phyloP scores from a whole-genome alignment of 1,139 yeast species.

The Pneumocystis canis region DNA sequence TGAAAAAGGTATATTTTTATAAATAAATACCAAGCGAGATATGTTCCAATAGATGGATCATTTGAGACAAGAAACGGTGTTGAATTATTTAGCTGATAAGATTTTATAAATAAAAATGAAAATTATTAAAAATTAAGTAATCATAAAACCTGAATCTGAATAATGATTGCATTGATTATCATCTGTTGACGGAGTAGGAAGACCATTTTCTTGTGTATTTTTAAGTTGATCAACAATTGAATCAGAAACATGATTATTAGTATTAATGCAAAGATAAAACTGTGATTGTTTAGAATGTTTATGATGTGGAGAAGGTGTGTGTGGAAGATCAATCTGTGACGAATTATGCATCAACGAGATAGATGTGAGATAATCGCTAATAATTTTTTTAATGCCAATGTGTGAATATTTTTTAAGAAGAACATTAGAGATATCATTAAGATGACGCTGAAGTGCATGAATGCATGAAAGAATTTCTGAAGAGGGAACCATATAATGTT shows the following conservation, averaged over 20 bases:
- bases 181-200: slow-evolving; percentile 5
- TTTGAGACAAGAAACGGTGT: not conserved
- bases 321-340: slow-evolving; percentile 8
- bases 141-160: not conserved
- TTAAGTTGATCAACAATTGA: not conserved
- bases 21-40: not conserved
- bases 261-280: not conserved
- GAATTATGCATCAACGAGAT: slow-evolving; percentile 6
- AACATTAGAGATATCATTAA: slow-evolving; percentile 21
- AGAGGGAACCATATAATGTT: slow-evolving; percentile 13
- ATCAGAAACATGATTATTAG: not conserved
- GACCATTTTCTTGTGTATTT: not conserved
- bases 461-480: slow-evolving; percentile 4
- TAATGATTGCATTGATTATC: not conserved
- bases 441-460: slow-evolving; percentile 16
- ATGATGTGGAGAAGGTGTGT: slow-evolving; percentile 6
- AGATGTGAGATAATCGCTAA: slow-evolving; percentile 17
- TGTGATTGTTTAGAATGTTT: not conserved
- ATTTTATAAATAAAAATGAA: not conserved
- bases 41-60: not conserved
- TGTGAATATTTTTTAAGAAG: slow-evolving; percentile 27
- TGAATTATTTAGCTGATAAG: not conserved
- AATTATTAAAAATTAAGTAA: not conserved
- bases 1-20: not conserved
- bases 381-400: slow-evolving; percentile 18